Percentiles rank a stretch among this genome's conserved stretches.
Evolutionary conservation across 1,139 yeast species (phyloP).

Genomic region (Yamadazyma triangularis): DNA sequence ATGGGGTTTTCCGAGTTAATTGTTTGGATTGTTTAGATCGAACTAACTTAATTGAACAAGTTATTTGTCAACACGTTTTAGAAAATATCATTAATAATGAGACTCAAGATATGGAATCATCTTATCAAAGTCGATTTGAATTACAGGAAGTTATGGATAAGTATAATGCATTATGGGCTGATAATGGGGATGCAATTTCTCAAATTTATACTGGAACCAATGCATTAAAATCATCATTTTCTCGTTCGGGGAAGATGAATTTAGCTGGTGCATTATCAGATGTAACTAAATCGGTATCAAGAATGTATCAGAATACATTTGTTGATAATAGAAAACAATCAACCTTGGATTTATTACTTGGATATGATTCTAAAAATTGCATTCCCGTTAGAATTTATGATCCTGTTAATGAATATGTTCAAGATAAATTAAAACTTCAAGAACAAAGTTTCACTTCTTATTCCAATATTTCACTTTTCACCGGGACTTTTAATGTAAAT

Average conservation of each 20-base stretch:
- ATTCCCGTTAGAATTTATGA: conserved; percentile 71
- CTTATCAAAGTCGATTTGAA: conserved; percentile 18
- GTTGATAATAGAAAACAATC: conserved; percentile 87
- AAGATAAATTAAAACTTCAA: conserved; percentile 48
- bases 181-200: conserved; percentile 94
- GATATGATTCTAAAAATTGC: conserved; percentile 69
- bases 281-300: conserved; percentile 90
- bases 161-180: conserved; percentile 93
- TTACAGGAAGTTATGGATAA: conserved; percentile 50
- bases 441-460: conserved; percentile 58
- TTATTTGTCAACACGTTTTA: conserved; percentile 57
- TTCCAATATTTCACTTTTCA: conserved; percentile 59
- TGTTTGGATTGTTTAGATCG: conserved; percentile 95
- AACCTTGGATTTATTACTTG: conserved; percentile 80
- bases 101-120: conserved; percentile 14
- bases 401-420: conserved; percentile 82
- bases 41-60: conserved; percentile 90
- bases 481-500: conserved; percentile 86
- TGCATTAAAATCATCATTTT: conserved; percentile 89
- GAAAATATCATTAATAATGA: conserved; percentile 61
- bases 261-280: conserved; percentile 95
- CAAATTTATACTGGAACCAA: conserved; percentile 97
- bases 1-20: conserved; percentile 87
- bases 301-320: conserved; percentile 94
- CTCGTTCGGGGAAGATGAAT: conserved; percentile 93